Evolutionary conservation across 768 basidiomycete species (phyloP).

Genomic region (Russula abietina): DNA sequence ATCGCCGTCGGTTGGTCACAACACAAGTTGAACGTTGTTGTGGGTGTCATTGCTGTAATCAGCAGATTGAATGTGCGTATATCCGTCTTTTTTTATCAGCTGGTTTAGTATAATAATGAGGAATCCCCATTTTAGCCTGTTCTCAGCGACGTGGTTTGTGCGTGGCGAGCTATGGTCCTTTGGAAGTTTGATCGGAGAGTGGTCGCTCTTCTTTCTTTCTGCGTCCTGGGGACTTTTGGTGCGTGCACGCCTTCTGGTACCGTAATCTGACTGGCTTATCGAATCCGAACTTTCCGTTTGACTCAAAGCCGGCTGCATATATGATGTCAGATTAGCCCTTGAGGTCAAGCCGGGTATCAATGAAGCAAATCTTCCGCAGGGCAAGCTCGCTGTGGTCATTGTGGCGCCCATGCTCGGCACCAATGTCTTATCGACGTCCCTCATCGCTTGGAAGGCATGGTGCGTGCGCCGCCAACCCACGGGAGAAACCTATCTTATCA

Average conservation of each 20-base stretch:
- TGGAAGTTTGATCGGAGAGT: conserved; percentile 19
- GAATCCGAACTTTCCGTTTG: neutral
- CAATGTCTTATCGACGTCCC: conserved; percentile 11
- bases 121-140: neutral
- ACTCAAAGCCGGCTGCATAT: neutral
- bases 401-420: conserved; percentile 20
- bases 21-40: conserved; percentile 6
- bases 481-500: neutral
- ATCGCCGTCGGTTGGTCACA: conserved; percentile 6
- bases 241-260: neutral
- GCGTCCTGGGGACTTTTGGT: conserved; percentile 13
- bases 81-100: neutral
- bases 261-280: neutral
- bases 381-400: conserved; percentile 9
- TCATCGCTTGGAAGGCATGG: conserved; percentile 23
- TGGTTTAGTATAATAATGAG: neutral
- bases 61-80: conserved; percentile 12
- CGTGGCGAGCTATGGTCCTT: conserved; percentile 14
- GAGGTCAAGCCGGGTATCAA: neutral
- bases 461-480: neutral
- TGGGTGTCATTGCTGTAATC: neutral
- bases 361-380: neutral
- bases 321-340: conserved; percentile 16
- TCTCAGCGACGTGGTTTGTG: conserved; percentile 22
- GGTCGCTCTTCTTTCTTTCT: conserved; percentile 4